A percentile compares a stretch with the other conserved stretches of the same genome.
Evolutionary conservation across 345 rosid species (phyloP).

Genomic region (Lagerstroemia speciosa): DNA sequence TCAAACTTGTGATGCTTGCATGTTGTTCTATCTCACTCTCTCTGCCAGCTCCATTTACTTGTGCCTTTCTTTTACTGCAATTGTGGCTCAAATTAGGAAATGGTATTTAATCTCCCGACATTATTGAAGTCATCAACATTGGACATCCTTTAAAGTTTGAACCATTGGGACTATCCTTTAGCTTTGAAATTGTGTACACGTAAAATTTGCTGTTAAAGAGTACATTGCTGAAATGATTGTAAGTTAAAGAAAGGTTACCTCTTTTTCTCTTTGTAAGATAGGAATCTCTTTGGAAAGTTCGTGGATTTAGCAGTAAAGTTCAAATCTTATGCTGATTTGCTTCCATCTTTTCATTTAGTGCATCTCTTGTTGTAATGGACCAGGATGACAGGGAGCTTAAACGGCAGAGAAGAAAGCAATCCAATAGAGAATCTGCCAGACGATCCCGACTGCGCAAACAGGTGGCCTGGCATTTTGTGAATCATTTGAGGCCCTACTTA

Average conservation of each 20-base stretch:
- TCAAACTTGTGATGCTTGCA: background rate
- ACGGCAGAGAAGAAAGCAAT: conserved; percentile 93
- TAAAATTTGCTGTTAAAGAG: background rate
- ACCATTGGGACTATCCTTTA: background rate
- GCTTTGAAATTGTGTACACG: background rate
- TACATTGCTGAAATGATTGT: background rate
- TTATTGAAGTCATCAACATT: background rate
- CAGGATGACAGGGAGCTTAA: conserved; percentile 94
- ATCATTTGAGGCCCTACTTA: no score
- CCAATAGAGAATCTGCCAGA: conserved; percentile 97
- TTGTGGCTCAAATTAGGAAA: background rate
- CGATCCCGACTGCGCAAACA: conserved; percentile 94
- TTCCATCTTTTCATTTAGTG: background rate
- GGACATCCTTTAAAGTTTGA: background rate
- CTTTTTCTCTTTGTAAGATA: background rate
- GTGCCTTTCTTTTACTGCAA: background rate
- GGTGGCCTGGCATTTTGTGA: conserved; percentile 29
- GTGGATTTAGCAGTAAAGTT: background rate
- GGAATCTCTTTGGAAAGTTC: background rate
- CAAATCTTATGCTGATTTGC: background rate
- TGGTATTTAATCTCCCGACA: background rate
- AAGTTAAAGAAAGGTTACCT: background rate
- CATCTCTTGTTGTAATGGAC: conserved; percentile 3
- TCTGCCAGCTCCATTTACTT: background rate
- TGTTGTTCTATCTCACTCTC: background rate